Percentiles rank a stretch among this genome's conserved stretches.
Evolutionary conservation across 805 yeast species (phyloP).

Genomic region (Saccharomyces kudriavzevii): DNA sequence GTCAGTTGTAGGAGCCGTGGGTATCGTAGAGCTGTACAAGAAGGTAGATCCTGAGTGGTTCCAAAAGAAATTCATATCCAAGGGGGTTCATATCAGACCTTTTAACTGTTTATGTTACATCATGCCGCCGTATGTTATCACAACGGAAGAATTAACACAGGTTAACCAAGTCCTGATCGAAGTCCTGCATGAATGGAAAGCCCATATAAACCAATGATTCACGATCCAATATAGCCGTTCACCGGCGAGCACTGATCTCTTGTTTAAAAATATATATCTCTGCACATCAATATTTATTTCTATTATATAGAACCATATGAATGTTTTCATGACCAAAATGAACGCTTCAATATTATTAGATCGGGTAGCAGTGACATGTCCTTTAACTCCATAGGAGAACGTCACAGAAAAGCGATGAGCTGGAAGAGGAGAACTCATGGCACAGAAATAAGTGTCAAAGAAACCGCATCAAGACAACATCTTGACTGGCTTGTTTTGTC

Average conservation of each 20-base stretch:
- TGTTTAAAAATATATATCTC: background rate
- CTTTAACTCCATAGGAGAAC: too few relatives aligned
- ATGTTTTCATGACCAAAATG: too few relatives aligned
- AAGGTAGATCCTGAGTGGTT: constrained; percentile 18
- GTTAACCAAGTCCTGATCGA: constrained; percentile 7
- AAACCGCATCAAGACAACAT: too few relatives aligned
- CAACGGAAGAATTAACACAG: constrained; percentile 9
- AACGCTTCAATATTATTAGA: too few relatives aligned
- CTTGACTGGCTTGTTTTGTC: too few relatives aligned
- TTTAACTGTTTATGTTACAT: constrained; percentile 19
- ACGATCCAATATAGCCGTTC: background rate
- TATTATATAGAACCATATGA: too few relatives aligned
- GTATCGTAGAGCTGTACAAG: constrained; percentile 15
- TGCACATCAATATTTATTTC: background rate
- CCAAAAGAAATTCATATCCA: constrained; percentile 11
- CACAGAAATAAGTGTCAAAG: too few relatives aligned
- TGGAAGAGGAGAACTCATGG: too few relatives aligned
- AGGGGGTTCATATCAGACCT: constrained; percentile 20
- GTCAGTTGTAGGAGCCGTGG: constrained; percentile 20
- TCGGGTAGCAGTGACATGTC: too few relatives aligned
- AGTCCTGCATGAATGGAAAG: constrained; percentile 4
- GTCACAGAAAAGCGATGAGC: too few relatives aligned
- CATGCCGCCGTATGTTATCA: constrained; percentile 25
- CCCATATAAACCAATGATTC: background rate
- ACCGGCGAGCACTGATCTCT: background rate